These are phyloP conservation scores for Endogone sp. DNA, from an alignment of 192 early-diverging fungal species.

Conservation along the genomic window DNA sequence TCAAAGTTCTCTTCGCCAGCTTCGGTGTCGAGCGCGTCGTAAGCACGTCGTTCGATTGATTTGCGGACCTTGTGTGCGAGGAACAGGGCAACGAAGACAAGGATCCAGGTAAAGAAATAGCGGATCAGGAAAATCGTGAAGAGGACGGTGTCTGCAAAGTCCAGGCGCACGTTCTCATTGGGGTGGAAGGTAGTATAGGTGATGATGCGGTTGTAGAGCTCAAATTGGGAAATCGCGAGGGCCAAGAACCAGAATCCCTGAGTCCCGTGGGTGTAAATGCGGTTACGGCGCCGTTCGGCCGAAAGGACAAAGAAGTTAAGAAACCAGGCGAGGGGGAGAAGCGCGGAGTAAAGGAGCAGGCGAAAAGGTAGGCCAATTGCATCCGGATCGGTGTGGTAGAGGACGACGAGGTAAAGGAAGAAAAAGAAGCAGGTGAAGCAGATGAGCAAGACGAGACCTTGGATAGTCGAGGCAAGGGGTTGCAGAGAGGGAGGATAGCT, in stretches of 20 bases:
- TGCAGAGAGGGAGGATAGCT: not conserved
- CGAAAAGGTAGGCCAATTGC: not conserved
- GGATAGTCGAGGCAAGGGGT: not conserved
- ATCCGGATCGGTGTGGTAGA: not conserved
- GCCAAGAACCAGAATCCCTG: constrained; percentile 19
- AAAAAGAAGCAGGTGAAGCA: not conserved
- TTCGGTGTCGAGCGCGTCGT: no score
- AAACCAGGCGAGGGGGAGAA: not conserved
- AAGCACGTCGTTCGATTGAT: not conserved
- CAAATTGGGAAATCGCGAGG: not conserved
- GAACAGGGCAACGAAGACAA: constrained; percentile 2
- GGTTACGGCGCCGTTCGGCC: not conserved
- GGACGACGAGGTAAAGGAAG: not conserved
- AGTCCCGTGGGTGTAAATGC: not conserved
- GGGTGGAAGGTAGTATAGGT: no score
- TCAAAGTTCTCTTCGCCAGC: constrained; percentile 4
- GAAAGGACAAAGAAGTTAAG: not conserved
- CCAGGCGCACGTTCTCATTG: not conserved
- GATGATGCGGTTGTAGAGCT: constrained; percentile 11
- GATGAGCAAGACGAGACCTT: not conserved
- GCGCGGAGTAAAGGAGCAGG: not conserved
- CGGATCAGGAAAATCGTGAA: constrained; percentile 4
- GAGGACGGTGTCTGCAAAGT: constrained; percentile 3
- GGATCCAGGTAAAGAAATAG: constrained; percentile 1
- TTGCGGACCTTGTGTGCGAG: not conserved